Conservation (phyloP, 306 rosid genomes). For the Dryas alaskensis region DNA sequence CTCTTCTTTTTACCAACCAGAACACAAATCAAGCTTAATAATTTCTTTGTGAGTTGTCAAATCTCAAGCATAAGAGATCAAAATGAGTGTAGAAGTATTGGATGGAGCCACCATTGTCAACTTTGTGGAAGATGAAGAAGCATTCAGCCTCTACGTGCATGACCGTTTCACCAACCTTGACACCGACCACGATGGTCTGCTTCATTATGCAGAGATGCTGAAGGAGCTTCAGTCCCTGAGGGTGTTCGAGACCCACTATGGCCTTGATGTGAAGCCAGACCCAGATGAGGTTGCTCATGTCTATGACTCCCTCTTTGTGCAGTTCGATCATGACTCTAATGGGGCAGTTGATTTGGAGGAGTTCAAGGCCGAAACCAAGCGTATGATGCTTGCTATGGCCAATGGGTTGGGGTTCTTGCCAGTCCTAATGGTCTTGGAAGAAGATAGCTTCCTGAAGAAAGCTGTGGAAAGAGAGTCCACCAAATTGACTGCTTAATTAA, state of each 20-base stretch:
- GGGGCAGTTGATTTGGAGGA: slow-evolving; percentile 64
- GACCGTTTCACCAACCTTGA: slow-evolving; percentile 57
- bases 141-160: slow-evolving; percentile 30
- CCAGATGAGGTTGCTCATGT: slow-evolving; percentile 55
- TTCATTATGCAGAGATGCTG: slow-evolving; percentile 66
- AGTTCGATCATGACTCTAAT: slow-evolving; percentile 57
- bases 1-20: neutral
- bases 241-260: slow-evolving; percentile 63
- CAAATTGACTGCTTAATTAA: slow-evolving; percentile 22
- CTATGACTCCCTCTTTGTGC: slow-evolving; percentile 53
- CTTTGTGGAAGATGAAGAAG: slow-evolving; percentile 73
- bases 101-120: slow-evolving; percentile 63
- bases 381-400: slow-evolving; percentile 76
- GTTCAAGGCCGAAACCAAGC: slow-evolving; percentile 63
- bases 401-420: slow-evolving; percentile 71
- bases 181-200: slow-evolving; percentile 52
- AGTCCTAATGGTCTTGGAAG: slow-evolving; percentile 65
- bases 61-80: neutral
- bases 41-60: neutral
- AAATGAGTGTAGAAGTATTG: slow-evolving; percentile 72
- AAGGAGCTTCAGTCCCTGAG: slow-evolving; percentile 61
- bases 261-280: slow-evolving; percentile 56
- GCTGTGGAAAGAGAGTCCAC: slow-evolving; percentile 64
- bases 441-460: slow-evolving; percentile 53
- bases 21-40: neutral